Base-by-base conservation (phyloP, 768 basidiomycete species). In the Mycena olivaceomarginata region DNA sequence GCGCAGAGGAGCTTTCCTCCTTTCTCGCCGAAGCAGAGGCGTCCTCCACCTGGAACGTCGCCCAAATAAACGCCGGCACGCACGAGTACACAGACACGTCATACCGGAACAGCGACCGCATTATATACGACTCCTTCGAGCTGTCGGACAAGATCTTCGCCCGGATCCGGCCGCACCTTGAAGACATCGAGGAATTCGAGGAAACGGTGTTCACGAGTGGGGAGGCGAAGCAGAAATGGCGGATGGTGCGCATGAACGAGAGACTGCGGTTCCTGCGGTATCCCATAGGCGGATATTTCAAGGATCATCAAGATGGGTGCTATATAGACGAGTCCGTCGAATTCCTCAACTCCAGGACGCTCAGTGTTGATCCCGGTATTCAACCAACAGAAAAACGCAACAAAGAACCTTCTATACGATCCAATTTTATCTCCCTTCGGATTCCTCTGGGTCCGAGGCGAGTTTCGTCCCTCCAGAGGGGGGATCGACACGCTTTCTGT, bases 371-470 rank as follows among this genome's bases (percentile, higher is more conserved):
- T 22, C 31, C 20, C 37, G 5, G 4, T 43, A 18, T 37, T n/a
- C 18, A 37, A 43, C 40, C 22, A 70, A 31, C 45, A 77, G 76
- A 22, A 5, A 73, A 31, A 77, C 60, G 0, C 8, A 45, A 11
- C 76, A 79, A 51, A n/a, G 78, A 18, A 75, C 78, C 3, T 79
- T 76, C 22, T 76, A 79, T 25, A 79, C 78, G 7, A 48, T 79
- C 12, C 78, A 79, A 31, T 75, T 79, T 40, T 79, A 79, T 41
- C 75, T 79, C 13, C 72, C 76, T 1, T 77, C 76, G 0, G 76
- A 77, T 60, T 13, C 76, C 0, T 67, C 74, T 18, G 78, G 74
- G 2, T 79, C 78, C 5, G 41, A 70, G 7, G 48, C 76, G 67
- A 79, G 71, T 62, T 75, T 74, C 16, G 40, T 60, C 18, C 48